A percentile compares a stretch with the other conserved stretches of the same genome.
Conservation (phyloP, 2,329 filamentous ascomycete species). For the Plectosphaerella plurivora region DNA sequence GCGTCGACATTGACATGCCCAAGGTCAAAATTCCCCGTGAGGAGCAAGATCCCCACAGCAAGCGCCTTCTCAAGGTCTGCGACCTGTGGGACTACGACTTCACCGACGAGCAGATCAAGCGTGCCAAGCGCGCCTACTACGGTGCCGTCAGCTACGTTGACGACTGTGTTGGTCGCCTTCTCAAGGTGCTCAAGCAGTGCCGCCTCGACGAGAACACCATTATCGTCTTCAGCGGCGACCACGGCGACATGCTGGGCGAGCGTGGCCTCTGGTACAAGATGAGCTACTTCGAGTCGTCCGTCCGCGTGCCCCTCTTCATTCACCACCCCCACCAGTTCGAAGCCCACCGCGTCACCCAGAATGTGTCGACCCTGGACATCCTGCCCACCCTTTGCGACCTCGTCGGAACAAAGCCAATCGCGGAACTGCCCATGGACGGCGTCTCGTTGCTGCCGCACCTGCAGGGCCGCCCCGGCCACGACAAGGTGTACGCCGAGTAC, state of each 20-base stretch:
- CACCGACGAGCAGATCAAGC: slow-evolving; percentile 79
- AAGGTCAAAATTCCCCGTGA: slow-evolving; percentile 74
- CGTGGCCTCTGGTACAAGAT: slow-evolving; percentile 96
- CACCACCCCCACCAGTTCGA: slow-evolving; percentile 72
- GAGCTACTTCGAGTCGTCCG: slow-evolving; percentile 91
- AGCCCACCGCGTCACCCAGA: slow-evolving; percentile 72
- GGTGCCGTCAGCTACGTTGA: slow-evolving; percentile 92
- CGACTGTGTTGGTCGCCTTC: slow-evolving; percentile 80
- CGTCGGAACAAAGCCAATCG: slow-evolving; percentile 64
- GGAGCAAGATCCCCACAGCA: slow-evolving; percentile 80
- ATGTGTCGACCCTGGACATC: slow-evolving; percentile 87
- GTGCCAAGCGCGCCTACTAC: slow-evolving; percentile 84
- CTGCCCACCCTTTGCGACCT: slow-evolving; percentile 85
- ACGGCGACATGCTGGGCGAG: slow-evolving; percentile 95
- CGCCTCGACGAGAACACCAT: slow-evolving; percentile 81
- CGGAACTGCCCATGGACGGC: slow-evolving; percentile 79
- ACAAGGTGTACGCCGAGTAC: slow-evolving; percentile 93
- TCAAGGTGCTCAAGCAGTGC: slow-evolving; percentile 74
- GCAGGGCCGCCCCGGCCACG: slow-evolving; percentile 60
- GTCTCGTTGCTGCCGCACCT: slow-evolving; percentile 77
- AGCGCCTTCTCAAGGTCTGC: slow-evolving; percentile 80
- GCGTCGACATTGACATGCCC: slow-evolving; percentile 79
- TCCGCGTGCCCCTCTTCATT: slow-evolving; percentile 82
- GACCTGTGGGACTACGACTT: slow-evolving; percentile 83
- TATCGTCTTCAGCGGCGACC: slow-evolving; percentile 87